Conservation (phyloP, 768 basidiomycete genomes). For the Rhizopogon vesiculosus region DNA sequence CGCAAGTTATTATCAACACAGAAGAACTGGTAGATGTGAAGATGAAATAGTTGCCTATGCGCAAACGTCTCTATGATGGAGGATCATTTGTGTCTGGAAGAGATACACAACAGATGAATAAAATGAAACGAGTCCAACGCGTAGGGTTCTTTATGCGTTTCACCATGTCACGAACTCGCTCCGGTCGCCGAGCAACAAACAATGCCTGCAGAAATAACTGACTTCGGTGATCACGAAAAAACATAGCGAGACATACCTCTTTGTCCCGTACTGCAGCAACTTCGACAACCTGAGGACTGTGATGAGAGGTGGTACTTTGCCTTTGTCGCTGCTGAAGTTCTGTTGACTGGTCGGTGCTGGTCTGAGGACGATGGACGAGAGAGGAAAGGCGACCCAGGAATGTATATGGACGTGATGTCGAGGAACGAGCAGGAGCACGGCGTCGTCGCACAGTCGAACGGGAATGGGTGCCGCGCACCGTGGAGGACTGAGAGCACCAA, state of each 20-base stretch:
- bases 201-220: background rate
- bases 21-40: too few relatives aligned
- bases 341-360: background rate
- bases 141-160: background rate
- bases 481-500: background rate
- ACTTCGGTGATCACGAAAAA: background rate
- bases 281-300: too few relatives aligned
- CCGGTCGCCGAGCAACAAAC: background rate
- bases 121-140: background rate
- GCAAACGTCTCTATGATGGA: background rate
- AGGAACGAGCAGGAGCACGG: background rate
- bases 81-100: background rate
- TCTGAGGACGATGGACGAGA: background rate
- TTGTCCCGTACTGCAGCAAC: background rate
- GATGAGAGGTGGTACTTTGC: background rate
- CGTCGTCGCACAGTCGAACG: background rate
- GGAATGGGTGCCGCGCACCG: background rate
- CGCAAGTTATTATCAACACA: too few relatives aligned
- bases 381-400: background rate
- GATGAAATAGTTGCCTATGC: background rate
- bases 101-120: background rate
- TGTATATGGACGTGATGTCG: background rate
- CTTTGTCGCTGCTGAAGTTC: background rate
- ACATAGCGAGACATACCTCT: background rate
- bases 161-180: too few relatives aligned